Percentiles rank a stretch among this genome's conserved stretches.
Conservation (phyloP, 345 rosid species). For the Populus alba region DNA sequence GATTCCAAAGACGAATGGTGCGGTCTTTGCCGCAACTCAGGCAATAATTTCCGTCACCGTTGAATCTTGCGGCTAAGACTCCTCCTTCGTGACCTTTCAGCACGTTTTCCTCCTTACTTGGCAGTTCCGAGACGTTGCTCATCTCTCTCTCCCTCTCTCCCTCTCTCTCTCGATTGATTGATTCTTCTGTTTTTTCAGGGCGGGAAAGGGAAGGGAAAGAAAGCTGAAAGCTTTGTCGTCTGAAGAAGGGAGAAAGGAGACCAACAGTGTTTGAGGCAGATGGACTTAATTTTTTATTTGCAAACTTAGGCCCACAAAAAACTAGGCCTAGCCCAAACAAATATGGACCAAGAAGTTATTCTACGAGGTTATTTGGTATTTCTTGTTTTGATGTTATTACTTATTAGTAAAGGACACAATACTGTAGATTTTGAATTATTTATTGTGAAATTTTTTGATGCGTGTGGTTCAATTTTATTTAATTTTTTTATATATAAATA, state of each 20-base stretch:
- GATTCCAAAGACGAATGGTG: conserved; percentile 97
- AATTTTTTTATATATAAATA: no score
- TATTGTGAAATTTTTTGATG: no score
- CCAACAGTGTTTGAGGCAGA: neutral
- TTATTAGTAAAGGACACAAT: neutral
- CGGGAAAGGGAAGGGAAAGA: neutral
- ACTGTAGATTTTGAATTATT: neutral
- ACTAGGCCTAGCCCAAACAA: neutral
- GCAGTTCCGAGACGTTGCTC: conserved; percentile 11
- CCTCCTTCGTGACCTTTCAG: conserved; percentile 22
- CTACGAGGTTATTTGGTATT: neutral
- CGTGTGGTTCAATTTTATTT: no score
- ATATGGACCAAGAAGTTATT: neutral
- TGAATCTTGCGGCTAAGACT: conserved; percentile 51
- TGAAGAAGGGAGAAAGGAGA: neutral
- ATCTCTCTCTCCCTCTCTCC: neutral
- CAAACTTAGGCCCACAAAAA: neutral
- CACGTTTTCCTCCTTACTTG: conserved; percentile 1
- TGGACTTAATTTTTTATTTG: neutral
- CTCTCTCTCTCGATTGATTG: neutral
- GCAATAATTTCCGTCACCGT: conserved; percentile 88
- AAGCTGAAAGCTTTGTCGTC: neutral
- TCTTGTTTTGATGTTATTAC: neutral
- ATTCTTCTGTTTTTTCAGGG: neutral
- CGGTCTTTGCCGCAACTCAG: conserved; percentile 95